Evolutionary conservation across 169 alveolate species (phyloP).

Genomic region (Miamiensis avidus): DNA sequence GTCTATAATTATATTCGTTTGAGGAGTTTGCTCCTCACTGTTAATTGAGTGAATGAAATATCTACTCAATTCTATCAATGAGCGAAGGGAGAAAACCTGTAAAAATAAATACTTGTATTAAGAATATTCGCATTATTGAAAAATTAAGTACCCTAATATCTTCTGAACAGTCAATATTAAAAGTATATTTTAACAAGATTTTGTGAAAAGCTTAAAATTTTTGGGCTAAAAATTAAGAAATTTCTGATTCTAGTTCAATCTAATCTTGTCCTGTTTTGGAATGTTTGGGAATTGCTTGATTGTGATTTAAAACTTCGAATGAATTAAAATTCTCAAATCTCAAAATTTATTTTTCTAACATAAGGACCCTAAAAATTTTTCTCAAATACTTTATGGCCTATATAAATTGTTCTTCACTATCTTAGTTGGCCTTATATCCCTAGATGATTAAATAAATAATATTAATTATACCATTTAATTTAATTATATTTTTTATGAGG

Average conservation of each 20-base stretch:
- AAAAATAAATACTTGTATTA: too few species aligned
- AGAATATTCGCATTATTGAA: too few species aligned
- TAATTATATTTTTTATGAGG: too few species aligned
- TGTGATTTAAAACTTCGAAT: too few species aligned
- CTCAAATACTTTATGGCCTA: not conserved
- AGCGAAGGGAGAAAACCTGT: not conserved
- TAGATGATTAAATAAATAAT: too few species aligned
- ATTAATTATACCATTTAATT: too few species aligned
- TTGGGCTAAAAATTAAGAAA: not conserved
- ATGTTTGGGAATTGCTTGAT: not conserved
- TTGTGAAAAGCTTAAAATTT: not conserved
- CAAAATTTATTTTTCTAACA: not conserved
- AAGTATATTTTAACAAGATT: not conserved
- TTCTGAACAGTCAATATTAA: not conserved
- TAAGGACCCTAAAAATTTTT: not conserved
- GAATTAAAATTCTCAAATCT: not conserved
- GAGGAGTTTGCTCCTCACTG: too few species aligned
- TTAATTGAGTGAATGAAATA: too few species aligned
- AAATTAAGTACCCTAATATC: not conserved
- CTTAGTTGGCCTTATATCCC: not conserved
- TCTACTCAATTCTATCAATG: not conserved
- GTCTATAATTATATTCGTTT: not conserved
- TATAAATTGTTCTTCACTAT: not conserved
- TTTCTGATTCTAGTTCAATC: not conserved
- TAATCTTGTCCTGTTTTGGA: not conserved